These are phyloP conservation scores for Aaosphaeria arxii DNA, from an alignment of 2,329 filamentous ascomycete genomes.

Conservation along the genomic window DNA sequence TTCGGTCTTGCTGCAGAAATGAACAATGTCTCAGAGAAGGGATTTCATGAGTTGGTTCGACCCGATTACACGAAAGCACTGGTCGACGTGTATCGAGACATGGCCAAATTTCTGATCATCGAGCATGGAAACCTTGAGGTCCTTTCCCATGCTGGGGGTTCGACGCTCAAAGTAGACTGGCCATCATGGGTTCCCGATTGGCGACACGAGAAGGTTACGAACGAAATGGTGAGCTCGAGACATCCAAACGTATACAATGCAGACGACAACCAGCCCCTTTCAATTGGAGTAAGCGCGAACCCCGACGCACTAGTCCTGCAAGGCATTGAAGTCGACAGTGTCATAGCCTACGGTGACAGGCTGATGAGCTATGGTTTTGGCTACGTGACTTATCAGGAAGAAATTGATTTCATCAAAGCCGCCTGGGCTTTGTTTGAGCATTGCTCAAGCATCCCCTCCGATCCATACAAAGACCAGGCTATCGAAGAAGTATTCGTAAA, in stretches of 20 bases:
- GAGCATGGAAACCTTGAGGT: background rate
- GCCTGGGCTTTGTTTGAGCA: background rate
- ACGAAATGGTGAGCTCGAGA: background rate
- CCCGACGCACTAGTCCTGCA: background rate
- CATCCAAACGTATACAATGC: background rate
- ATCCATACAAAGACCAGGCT: background rate
- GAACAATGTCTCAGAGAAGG: background rate
- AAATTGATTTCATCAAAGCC: background rate
- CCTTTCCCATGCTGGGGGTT: background rate
- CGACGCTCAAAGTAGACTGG: background rate
- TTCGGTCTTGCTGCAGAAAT: background rate
- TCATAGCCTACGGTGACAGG: background rate
- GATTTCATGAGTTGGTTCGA: background rate
- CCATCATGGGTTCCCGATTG: background rate
- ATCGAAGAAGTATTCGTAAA: too few species aligned
- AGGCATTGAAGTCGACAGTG: background rate
- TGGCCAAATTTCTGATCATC: background rate
- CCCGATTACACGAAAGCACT: background rate
- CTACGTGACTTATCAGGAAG: background rate
- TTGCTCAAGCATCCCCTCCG: background rate
- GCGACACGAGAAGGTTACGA: background rate
- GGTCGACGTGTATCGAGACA: background rate
- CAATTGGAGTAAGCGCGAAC: background rate
- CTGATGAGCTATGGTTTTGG: background rate
- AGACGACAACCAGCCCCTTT: background rate